phyloP scores from a whole-genome alignment of 1,139 yeast genomes.

The Geotrichum klebahnii region DNA sequence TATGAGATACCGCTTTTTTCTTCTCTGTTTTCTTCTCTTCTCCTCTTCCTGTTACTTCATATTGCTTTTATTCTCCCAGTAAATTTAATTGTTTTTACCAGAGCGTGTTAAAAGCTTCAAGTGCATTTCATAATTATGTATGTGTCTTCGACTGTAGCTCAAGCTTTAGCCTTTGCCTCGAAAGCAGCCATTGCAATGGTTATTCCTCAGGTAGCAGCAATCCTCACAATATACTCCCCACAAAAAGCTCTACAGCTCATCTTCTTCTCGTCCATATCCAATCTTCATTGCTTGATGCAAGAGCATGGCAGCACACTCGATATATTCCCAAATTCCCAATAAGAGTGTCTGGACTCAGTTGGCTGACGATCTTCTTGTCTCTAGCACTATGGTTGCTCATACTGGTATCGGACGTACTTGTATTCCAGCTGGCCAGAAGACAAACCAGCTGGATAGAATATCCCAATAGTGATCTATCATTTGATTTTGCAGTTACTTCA shows the following conservation, averaged over 20 bases:
- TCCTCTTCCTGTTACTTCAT: too few relatives aligned
- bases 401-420: conserved; percentile 5
- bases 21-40: too few relatives aligned
- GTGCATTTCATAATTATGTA: conserved; percentile 4
- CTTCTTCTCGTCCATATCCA: conserved; percentile 3
- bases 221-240: conserved; percentile 2
- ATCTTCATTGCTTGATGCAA: background rate
- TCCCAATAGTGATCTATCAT: background rate
- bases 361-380: conserved; percentile 3
- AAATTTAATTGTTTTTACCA: too few relatives aligned
- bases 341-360: background rate
- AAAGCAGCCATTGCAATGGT: conserved; percentile 10
- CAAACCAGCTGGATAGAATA: background rate
- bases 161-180: conserved; percentile 10
- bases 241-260: conserved; percentile 1
- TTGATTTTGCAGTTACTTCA: background rate
- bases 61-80: background rate
- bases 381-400: background rate
- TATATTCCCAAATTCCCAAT: background rate
- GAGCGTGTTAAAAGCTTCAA: too few relatives aligned
- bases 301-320: conserved; percentile 3
- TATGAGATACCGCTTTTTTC: too few relatives aligned
- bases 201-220: conserved; percentile 5
- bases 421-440: conserved; percentile 5
- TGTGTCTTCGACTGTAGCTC: conserved; percentile 6